Conservation (phyloP, 2,329 filamentous ascomycete species). For the Penicillium sclerotigenum region DNA sequence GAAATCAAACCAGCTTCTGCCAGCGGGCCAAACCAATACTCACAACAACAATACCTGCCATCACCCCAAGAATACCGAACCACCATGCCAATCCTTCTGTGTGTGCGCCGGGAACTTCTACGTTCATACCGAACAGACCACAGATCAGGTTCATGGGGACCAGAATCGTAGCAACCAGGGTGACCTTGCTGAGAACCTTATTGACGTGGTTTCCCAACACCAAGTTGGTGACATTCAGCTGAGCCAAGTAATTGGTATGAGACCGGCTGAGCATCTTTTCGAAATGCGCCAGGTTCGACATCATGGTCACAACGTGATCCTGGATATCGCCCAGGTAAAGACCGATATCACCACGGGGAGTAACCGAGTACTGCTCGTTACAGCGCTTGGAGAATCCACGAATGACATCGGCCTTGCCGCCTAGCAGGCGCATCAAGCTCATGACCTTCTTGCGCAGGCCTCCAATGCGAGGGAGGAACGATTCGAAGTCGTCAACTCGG, state of each 20-base stretch:
- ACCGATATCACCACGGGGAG: constrained; percentile 92
- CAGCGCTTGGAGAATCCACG: constrained; percentile 97
- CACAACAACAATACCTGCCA: constrained; percentile 41
- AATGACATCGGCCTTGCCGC: constrained; percentile 97
- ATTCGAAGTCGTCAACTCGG: constrained; percentile 81
- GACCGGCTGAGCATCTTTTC: constrained; percentile 95
- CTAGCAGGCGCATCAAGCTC: constrained; percentile 85
- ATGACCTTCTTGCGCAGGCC: constrained; percentile 92
- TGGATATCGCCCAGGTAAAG: constrained; percentile 97
- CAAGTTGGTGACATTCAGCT: constrained; percentile 88
- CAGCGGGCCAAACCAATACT: constrained; percentile 41
- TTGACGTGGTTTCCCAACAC: constrained; percentile 85
- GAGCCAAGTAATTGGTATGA: constrained; percentile 94
- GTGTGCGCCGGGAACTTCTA: constrained; percentile 44
- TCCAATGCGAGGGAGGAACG: constrained; percentile 83
- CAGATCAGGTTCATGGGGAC: constrained; percentile 93
- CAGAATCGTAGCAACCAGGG: constrained; percentile 88
- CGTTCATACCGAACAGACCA: constrained; percentile 54
- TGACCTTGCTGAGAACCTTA: constrained; percentile 89
- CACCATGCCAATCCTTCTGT: constrained; percentile 44
- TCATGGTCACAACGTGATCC: constrained; percentile 99
- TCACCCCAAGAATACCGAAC: constrained; percentile 49
- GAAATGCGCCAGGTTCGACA: constrained; percentile 90
- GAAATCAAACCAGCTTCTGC: constrained; percentile 40
- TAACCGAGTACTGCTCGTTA: constrained; percentile 95